A percentile compares a stretch with the other conserved stretches of the same genome.
phyloP scores from a whole-genome alignment of 352 stramenopile species.

The Peronosclerospora sorghi region DNA sequence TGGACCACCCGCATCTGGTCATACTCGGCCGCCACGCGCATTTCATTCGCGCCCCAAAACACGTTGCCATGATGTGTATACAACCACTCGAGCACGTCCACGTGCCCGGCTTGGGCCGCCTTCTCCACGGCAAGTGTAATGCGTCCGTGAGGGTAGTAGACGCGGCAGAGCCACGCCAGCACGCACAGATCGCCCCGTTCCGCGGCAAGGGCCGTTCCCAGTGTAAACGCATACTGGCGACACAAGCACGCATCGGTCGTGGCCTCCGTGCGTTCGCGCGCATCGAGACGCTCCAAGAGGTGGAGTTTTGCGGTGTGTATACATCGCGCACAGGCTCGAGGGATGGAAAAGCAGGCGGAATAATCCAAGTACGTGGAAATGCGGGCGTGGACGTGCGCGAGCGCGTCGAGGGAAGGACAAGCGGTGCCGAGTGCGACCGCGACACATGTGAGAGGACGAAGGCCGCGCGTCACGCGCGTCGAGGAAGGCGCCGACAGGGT shows the following conservation, averaged over 20 bases:
- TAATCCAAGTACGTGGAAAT: conserved; percentile 20
- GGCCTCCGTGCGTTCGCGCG: neutral
- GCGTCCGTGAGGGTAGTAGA: conserved; percentile 15
- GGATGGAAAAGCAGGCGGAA: conserved; percentile 10
- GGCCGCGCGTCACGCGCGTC: neutral
- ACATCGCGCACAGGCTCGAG: conserved; percentile 6
- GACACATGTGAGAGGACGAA: conserved; percentile 8
- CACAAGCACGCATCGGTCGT: conserved; percentile 6
- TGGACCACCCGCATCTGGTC: conserved; percentile 17
- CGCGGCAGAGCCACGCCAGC: conserved; percentile 16
- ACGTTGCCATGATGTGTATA: conserved; percentile 10
- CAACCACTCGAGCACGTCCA: conserved; percentile 19
- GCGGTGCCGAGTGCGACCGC: neutral
- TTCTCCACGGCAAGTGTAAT: conserved; percentile 21
- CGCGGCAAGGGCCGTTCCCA: conserved; percentile 13
- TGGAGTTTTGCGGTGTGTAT: conserved; percentile 7
- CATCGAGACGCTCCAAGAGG: conserved; percentile 14
- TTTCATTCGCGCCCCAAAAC: conserved; percentile 26
- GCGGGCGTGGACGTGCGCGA: conserved; percentile 13
- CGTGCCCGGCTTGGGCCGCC: conserved; percentile 8
- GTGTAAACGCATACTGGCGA: conserved; percentile 21
- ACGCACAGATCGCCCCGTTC: conserved; percentile 13
- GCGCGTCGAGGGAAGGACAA: conserved; percentile 10
- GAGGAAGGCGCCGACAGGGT: no score
- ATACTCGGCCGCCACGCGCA: conserved; percentile 16